Base-by-base conservation (phyloP, 2,329 filamentous ascomycete species). In the Botrytis porri region DNA sequence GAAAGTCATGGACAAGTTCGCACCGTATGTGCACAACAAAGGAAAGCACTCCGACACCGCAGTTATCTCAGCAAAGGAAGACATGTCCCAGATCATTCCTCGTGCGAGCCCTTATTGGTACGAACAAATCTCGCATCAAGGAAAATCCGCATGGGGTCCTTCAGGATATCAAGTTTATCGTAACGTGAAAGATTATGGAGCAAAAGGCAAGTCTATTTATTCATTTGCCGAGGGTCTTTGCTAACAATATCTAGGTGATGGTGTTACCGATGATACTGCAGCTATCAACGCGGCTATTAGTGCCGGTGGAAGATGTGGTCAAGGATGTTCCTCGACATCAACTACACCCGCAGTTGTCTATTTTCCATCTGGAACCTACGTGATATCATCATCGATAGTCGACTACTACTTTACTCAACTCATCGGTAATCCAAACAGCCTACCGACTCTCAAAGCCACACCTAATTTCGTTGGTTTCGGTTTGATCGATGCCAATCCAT, bases 401-500 rank as follows among this genome's bases (percentile, higher is more conserved):
- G 72, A 75, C 54, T 75, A 75, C 51, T 79, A 78, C 75, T 75
- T 76, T 39, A 80, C 77, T 6, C 74, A 78, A 48, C 69, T 80
- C 20, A 75, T 79, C 60, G 78, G 78, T 2, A 76, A 80, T 57
- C 77, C 78, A 25, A 79, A 77, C 57, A 71, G 66, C 75, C 82
- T 91, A 10, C 94, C 95, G 0, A 90, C 90, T 0, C 85, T 97
- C 82, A 93, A 94, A 84, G 92, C 92, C 3, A 81, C 88, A 1
- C 80, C 89, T 48, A 84, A 85, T 78, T 98, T 98, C 79, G 77
- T 85, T 4, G 95, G 89, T 88, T 92, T 89, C 82, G 89, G 89
- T 78, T 93, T 84, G 89, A 92, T 98, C 76, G 94, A 98, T 81
- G 87, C 93, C 4, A 90, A 98, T 79, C 94, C 93, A 0, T 98